A percentile compares a stretch with the other conserved stretches of the same genome.
These are phyloP conservation scores for Rhodamnia rubescens DNA, from an alignment of 345 rosid species.

Conservation along the genomic window DNA sequence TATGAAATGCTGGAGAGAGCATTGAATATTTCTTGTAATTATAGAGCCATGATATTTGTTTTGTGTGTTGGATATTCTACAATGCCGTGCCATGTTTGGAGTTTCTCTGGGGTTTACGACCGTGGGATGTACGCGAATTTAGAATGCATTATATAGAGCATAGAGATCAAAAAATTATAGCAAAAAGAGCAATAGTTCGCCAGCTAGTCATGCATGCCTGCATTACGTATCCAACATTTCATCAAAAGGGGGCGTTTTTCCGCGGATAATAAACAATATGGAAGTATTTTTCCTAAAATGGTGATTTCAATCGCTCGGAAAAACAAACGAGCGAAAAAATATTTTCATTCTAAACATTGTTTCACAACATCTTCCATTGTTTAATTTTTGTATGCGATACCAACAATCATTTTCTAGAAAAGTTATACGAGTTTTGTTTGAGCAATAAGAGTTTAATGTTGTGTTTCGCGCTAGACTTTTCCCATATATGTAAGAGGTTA, in stretches of 20 bases:
- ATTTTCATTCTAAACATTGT: not conserved
- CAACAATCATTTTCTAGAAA: not conserved
- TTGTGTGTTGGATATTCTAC: not conserved
- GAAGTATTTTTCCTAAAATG: not conserved
- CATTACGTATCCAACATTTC: not conserved
- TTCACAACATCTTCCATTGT: not conserved
- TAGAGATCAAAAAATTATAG: not conserved
- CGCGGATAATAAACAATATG: not conserved
- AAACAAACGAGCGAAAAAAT: fast-evolving
- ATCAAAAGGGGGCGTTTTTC: not conserved
- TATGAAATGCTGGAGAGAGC: not conserved
- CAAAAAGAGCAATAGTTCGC: not conserved
- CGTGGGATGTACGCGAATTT: not conserved
- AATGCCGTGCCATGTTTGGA: not conserved
- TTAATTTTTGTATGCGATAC: not conserved
- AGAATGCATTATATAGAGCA: not conserved
- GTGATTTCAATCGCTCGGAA: not conserved
- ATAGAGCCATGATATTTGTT: not conserved
- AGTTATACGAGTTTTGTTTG: not conserved
- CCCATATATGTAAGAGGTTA: not conserved
- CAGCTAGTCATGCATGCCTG: not conserved
- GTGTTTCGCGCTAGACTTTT: not conserved
- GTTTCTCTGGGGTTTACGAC: not conserved
- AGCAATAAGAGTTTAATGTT: not conserved
- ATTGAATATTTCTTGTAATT: not conserved